phyloP scores from a whole-genome alignment of 2,329 filamentous ascomycete species.

The Diaporthe eres region DNA sequence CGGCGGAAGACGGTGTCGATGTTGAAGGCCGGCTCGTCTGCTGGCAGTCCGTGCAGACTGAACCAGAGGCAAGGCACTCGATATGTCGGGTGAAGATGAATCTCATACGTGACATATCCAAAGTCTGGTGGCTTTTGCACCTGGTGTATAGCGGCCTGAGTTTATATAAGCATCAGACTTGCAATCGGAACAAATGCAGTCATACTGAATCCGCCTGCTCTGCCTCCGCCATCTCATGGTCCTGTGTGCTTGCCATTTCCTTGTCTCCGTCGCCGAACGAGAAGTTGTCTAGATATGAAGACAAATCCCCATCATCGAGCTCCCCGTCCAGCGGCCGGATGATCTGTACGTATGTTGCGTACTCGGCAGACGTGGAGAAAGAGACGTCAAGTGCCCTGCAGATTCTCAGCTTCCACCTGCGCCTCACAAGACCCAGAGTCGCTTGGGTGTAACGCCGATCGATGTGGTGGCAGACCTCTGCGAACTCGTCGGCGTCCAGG shows the following conservation, averaged over 20 bases:
- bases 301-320: constrained; percentile 61
- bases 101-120: constrained; percentile 76
- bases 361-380: constrained; percentile 58
- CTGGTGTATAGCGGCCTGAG: constrained; percentile 58
- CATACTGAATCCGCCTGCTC: constrained; percentile 68
- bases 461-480: constrained; percentile 74
- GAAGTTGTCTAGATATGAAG: constrained; percentile 60
- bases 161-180: constrained; percentile 31
- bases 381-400: constrained; percentile 65
- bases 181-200: background rate
- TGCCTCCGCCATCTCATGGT: constrained; percentile 63
- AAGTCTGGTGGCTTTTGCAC: constrained; percentile 51
- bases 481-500: constrained; percentile 73
- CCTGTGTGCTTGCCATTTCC: constrained; percentile 48
- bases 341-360: constrained; percentile 69
- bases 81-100: constrained; percentile 82
- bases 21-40: constrained; percentile 69
- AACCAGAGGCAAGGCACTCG: constrained; percentile 84
- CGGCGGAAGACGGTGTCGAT: constrained; percentile 79
- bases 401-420: constrained; percentile 67
- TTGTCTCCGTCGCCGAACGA: constrained; percentile 53
- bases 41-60: constrained; percentile 70
- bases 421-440: constrained; percentile 67
- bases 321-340: constrained; percentile 64
- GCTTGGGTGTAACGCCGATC: constrained; percentile 72